A percentile compares a stretch with the other conserved stretches of the same genome.
Evolutionary conservation across 495 filamentous ascomycete genomes (phyloP).

Genomic region (Podospora pseudopauciseta): DNA sequence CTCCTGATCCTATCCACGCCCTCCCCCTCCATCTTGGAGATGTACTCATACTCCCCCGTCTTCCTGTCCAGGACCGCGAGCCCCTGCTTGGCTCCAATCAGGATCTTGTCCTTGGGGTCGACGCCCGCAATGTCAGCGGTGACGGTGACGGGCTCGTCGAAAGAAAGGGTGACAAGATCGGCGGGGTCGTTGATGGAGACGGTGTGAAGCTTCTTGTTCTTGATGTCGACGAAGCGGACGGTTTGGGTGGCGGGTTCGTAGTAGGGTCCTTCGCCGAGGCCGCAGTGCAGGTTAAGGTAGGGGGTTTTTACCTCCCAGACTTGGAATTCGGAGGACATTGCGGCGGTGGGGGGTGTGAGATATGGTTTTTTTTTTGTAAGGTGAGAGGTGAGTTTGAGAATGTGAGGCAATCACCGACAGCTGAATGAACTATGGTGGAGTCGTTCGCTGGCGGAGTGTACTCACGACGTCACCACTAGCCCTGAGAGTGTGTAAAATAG

Average conservation of each 20-base stretch:
- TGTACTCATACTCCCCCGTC: constrained; percentile 55
- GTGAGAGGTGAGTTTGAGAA: background rate
- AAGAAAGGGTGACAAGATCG: constrained; percentile 62
- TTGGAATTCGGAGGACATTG: constrained; percentile 27
- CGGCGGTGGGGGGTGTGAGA: background rate
- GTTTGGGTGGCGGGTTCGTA: constrained; percentile 65
- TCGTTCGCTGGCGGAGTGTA: background rate
- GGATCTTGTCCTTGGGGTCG: constrained; percentile 59
- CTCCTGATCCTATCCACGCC: constrained; percentile 51
- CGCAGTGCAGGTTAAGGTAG: constrained; percentile 68
- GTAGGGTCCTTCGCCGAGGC: constrained; percentile 79
- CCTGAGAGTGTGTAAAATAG: too few relatives aligned
- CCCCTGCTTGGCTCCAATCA: constrained; percentile 78
- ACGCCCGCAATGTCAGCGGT: constrained; percentile 77
- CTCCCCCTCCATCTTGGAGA: constrained; percentile 42
- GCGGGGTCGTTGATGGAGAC: constrained; percentile 62
- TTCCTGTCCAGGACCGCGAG: constrained; percentile 69
- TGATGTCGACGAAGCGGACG: constrained; percentile 89
- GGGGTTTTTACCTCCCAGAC: constrained; percentile 57
- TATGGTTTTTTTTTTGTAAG: background rate
- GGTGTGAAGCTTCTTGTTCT: constrained; percentile 68
- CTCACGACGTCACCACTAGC: too few relatives aligned
- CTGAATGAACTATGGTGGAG: background rate
- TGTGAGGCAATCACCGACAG: background rate
- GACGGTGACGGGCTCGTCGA: constrained; percentile 67